These are phyloP conservation scores for Aristolochia fimbriata DNA, from an alignment of 164 flowering plant species.

Conservation along the genomic window DNA sequence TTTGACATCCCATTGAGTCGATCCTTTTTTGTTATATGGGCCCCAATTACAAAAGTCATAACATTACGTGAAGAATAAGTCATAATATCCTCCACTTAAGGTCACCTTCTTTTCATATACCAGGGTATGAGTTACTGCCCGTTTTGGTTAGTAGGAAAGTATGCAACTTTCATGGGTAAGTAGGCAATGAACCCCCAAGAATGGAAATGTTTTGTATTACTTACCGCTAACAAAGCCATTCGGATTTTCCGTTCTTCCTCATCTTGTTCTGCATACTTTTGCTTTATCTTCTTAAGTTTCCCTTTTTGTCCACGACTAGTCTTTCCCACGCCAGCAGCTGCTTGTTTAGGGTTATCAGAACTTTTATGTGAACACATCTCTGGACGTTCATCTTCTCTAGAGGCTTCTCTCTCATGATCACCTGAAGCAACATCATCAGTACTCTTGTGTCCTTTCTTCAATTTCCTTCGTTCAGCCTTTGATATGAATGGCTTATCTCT, in stretches of 20 bases:
- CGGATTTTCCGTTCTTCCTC: slow-evolving; percentile 85
- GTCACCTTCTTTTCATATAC: too few species aligned
- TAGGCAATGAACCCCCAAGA: too few species aligned
- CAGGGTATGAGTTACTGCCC: too few species aligned
- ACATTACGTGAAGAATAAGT: too few species aligned
- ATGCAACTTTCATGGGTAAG: too few species aligned
- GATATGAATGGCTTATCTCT: slow-evolving; percentile 74
- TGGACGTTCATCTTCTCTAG: slow-evolving; percentile 16
- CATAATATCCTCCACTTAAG: too few species aligned
- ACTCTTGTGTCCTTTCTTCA: slow-evolving; percentile 59
- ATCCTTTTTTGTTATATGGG: too few species aligned
- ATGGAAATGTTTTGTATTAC: slow-evolving; percentile 13
- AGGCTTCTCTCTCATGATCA: slow-evolving; percentile 27
- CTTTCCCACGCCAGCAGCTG: slow-evolving; percentile 32
- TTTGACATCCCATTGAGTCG: too few species aligned
- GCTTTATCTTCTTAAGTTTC: slow-evolving; percentile 90
- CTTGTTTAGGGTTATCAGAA: slow-evolving; percentile 24
- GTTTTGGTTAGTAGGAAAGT: too few species aligned
- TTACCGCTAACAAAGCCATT: slow-evolving; percentile 87
- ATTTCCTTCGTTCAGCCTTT: slow-evolving; percentile 83
- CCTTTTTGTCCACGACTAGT: slow-evolving; percentile 72
- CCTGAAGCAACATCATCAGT: slow-evolving; percentile 13
- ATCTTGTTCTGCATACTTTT: slow-evolving; percentile 91
- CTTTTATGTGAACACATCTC: slow-evolving; percentile 22
- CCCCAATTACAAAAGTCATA: too few species aligned